Base-by-base conservation (phyloP, 2,329 filamentous ascomycete genomes). In the Arthrobotrys pseudoclavata region DNA sequence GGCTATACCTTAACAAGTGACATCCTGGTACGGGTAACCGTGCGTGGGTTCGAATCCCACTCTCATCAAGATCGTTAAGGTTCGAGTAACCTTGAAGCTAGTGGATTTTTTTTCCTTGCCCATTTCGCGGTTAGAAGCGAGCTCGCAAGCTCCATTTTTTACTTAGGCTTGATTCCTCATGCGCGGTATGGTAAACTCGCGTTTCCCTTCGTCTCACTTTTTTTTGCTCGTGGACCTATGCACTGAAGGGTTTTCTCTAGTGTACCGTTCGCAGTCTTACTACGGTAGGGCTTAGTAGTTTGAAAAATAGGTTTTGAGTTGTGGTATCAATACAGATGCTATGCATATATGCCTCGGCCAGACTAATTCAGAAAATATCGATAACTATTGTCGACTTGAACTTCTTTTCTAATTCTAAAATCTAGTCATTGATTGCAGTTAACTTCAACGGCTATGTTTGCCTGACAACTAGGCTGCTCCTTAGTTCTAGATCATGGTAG, bases 31-130 rank as follows among this genome's bases (percentile, higher is more conserved):
- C 74, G 74, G 74, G 74, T 67, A 77, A 77, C 74, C 61, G 74
- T 77, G 74, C 74, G 74, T 77, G 74, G 74, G 74, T 77, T 77
- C 74, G 74, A 77, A 71, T 77, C 74, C 74, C 74, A 77, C 74
- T 77, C 74, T 77, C 74, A 77, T 77, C 74, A 77, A 77, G 48
- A 76, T 61, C 45, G 24, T 40, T 70, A 26, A 42, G 55, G 34
- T 40, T 60, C 10, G 31, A 47, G 34, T 60, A 9, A 24, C 7
- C 5, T 69, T 20, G 64, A 12, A 31, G 47, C 42, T 53, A 24
- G 37, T 60, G 50, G 50, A 48, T 34, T 60, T 42, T 60, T 60
- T 60, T 60, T 60, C n/a, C 34, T 22, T 60, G 18, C 18, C 18
- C 0, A 12, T 42, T 40, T 34, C 29, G 26, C 18, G 13, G n/a